phyloP scores from a whole-genome alignment of 371 early-diverging fungal species.

The Mortierella sp. region DNA sequence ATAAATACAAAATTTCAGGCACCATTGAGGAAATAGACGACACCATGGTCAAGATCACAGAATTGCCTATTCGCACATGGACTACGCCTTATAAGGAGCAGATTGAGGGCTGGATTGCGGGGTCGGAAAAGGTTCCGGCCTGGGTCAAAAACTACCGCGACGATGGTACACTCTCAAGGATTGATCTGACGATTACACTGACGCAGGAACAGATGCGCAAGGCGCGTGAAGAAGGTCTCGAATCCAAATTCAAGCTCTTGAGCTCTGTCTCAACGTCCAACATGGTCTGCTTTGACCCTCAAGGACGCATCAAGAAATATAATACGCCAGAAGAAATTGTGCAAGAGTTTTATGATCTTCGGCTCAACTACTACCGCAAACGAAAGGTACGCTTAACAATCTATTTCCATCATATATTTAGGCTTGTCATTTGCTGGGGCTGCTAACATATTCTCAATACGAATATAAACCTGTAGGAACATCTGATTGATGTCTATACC shows the following conservation, averaged over 20 bases:
- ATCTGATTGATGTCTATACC: constrained; percentile 78
- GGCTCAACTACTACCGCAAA: constrained; percentile 89
- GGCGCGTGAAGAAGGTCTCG: constrained; percentile 83
- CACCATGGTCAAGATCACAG: constrained; percentile 90
- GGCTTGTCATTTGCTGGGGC: background rate
- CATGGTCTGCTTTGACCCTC: constrained; percentile 97
- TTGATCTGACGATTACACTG: constrained; percentile 89
- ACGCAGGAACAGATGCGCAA: constrained; percentile 76
- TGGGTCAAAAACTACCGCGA: constrained; percentile 81
- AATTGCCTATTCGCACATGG: constrained; percentile 97
- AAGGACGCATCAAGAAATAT: constrained; percentile 94
- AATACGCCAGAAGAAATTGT: constrained; percentile 86
- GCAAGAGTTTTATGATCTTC: constrained; percentile 92
- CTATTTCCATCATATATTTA: background rate
- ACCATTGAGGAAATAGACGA: constrained; percentile 77
- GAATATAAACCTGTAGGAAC: constrained; percentile 58
- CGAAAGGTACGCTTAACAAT: constrained; percentile 81
- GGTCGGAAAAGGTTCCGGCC: constrained; percentile 70
- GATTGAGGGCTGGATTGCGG: constrained; percentile 81
- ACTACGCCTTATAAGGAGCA: constrained; percentile 95
- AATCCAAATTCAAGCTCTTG: constrained; percentile 88
- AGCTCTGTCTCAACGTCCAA: constrained; percentile 86
- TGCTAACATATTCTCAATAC: background rate
- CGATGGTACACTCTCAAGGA: constrained; percentile 85
- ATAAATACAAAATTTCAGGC: constrained; percentile 85